phyloP scores from a whole-genome alignment of 1,284 basidiomycete species.

The Ustilago nuda region DNA sequence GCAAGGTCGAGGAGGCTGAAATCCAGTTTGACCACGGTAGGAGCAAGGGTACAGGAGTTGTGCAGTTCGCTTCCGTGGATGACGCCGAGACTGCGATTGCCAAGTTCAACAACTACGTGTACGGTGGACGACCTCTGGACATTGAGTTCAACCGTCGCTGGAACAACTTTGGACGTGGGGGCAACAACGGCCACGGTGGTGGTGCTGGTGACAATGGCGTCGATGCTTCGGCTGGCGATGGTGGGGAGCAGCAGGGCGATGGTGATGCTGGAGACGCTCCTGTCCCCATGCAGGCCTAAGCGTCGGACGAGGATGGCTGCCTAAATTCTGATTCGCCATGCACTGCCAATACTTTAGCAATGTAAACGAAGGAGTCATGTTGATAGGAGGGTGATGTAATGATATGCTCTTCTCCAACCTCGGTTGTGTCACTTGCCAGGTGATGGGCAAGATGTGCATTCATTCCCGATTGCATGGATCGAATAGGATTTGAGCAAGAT shows the following conservation, averaged over 20 bases:
- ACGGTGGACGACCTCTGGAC: conserved; percentile 61
- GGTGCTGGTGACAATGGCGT: conserved; percentile 23
- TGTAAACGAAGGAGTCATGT: neutral
- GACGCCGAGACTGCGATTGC: conserved; percentile 92
- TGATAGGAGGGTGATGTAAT: conserved; percentile 4
- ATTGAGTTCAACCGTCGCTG: conserved; percentile 61
- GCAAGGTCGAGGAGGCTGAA: conserved; percentile 91
- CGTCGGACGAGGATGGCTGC: neutral
- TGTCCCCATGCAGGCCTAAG: conserved; percentile 33
- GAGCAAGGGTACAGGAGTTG: conserved; percentile 92
- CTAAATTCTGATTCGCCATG: too few relatives aligned
- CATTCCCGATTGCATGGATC: neutral
- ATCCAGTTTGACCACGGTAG: conserved; percentile 90
- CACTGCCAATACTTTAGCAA: neutral
- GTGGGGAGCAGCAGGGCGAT: conserved; percentile 1
- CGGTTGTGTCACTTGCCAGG: neutral
- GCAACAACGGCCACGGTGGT: conserved; percentile 20
- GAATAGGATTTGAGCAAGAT: neutral
- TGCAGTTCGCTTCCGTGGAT: conserved; percentile 87
- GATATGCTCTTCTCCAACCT: conserved; percentile 1
- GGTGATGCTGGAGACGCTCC: conserved; percentile 18
- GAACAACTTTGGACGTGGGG: conserved; percentile 47
- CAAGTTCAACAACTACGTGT: conserved; percentile 64
- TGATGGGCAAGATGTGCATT: neutral
- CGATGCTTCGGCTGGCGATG: conserved; percentile 24